phyloP scores from a whole-genome alignment of 805 yeast genomes.

The Diddensiella transvaalensis region DNA sequence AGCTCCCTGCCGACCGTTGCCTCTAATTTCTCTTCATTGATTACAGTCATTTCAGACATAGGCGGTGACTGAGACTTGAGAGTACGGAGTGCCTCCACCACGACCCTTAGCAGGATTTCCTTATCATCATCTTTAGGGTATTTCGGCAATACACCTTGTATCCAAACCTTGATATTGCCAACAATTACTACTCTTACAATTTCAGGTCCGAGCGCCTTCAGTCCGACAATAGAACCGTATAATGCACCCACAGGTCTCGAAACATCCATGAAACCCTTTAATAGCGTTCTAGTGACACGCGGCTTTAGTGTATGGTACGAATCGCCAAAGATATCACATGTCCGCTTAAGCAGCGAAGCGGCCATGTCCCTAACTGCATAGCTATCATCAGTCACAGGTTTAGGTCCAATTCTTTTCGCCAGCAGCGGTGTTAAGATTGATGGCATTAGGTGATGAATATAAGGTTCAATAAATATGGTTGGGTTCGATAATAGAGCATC shows the following conservation, averaged over 20 bases:
- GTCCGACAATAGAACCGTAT: constrained; percentile 85
- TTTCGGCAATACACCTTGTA: constrained; percentile 29
- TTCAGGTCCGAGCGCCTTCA: constrained; percentile 80
- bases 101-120: constrained; percentile 44
- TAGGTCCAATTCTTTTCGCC: constrained; percentile 79
- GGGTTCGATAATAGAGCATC: constrained; percentile 79
- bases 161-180: constrained; percentile 84
- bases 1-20: constrained; percentile 61
- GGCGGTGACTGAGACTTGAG: constrained; percentile 32
- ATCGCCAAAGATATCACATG: constrained; percentile 75
- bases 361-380: constrained; percentile 82
- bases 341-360: constrained; percentile 72
- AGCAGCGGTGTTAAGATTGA: constrained; percentile 83
- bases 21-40: constrained; percentile 40
- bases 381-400: constrained; percentile 36
- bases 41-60: constrained; percentile 37
- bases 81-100: constrained; percentile 53
- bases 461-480: constrained; percentile 87
- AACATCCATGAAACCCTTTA: constrained; percentile 85
- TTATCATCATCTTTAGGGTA: constrained; percentile 41
- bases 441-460: constrained; percentile 96
- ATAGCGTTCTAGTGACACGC: constrained; percentile 85
- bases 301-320: constrained; percentile 88
- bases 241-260: constrained; percentile 83
- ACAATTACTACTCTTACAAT: constrained; percentile 78